Evolutionary conservation across 352 stramenopile species (phyloP).

Genomic region (Pythium pyrilobum): DNA sequence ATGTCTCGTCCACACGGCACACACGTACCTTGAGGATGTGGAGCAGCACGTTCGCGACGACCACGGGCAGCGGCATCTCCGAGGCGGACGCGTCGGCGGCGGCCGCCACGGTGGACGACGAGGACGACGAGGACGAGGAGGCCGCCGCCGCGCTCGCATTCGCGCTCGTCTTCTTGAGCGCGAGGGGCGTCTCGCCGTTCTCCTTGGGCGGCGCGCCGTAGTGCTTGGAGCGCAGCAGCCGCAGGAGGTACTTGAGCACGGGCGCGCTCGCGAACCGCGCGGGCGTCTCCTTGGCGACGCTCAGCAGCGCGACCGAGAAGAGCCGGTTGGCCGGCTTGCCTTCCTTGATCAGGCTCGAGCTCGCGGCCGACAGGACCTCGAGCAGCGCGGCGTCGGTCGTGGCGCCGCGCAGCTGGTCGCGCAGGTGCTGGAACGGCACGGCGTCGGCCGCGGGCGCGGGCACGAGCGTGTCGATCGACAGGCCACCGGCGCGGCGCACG

Average conservation of each 20-base stretch:
- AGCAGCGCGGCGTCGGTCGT: slow-evolving; percentile 43
- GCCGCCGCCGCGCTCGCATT: no score
- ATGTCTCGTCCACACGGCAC: background rate
- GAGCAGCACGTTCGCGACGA: slow-evolving; percentile 68
- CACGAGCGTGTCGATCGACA: slow-evolving; percentile 61
- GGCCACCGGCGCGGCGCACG: slow-evolving; percentile 12
- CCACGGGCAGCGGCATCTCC: slow-evolving; percentile 60
- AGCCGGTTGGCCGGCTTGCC: slow-evolving; percentile 46
- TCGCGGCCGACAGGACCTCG: slow-evolving; percentile 46
- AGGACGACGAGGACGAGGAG: no score
- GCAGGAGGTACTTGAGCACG: slow-evolving; percentile 74
- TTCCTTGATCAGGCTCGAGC: slow-evolving; percentile 51
- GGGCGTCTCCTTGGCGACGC: slow-evolving; percentile 45
- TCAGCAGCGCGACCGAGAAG: slow-evolving; percentile 54
- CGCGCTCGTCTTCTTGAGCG: slow-evolving; percentile 26
- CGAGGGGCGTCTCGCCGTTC: slow-evolving; percentile 27
- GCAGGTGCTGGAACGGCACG: slow-evolving; percentile 48
- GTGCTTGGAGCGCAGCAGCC: slow-evolving; percentile 77
- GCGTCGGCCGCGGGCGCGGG: slow-evolving; percentile 22
- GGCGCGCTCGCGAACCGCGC: slow-evolving; percentile 47
- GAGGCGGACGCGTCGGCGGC: slow-evolving; percentile 23
- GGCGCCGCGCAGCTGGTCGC: slow-evolving; percentile 33
- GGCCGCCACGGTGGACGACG: slow-evolving; percentile 9
- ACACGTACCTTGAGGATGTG: slow-evolving; percentile 51
- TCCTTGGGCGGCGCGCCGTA: slow-evolving; percentile 30